A percentile compares a stretch with the other conserved stretches of the same genome.
Conservation (phyloP, 1,139 yeast genomes). For the Geotrichum europaeum region DNA sequence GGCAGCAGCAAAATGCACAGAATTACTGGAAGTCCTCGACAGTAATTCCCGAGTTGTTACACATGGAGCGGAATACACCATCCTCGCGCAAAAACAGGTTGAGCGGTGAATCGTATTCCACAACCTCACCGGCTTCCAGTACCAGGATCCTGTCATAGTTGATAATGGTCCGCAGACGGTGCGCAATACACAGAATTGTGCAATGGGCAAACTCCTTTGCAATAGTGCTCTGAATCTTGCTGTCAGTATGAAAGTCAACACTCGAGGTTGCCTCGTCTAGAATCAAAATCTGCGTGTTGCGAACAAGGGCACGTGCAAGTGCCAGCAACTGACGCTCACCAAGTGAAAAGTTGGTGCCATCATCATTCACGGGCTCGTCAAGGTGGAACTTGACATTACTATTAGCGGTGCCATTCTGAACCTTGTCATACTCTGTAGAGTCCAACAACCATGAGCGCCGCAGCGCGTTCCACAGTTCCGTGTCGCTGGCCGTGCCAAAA, state of each 20-base stretch:
- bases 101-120: slow-evolving; percentile 49
- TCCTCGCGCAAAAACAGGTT: slow-evolving; percentile 39
- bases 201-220: slow-evolving; percentile 54
- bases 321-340: slow-evolving; percentile 76
- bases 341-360: slow-evolving; percentile 66
- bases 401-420: slow-evolving; percentile 2
- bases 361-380: slow-evolving; percentile 62
- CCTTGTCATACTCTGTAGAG: slow-evolving; percentile 34
- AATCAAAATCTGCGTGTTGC: slow-evolving; percentile 58
- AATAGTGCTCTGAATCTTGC: slow-evolving; percentile 61
- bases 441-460: slow-evolving; percentile 60
- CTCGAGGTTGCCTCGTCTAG: slow-evolving; percentile 81
- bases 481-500: slow-evolving; percentile 47
- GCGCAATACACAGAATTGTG: slow-evolving; percentile 75
- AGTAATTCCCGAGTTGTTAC: slow-evolving; percentile 48
- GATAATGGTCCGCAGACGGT: slow-evolving; percentile 62
- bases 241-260: slow-evolving; percentile 74
- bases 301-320: slow-evolving; percentile 71
- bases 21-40: slow-evolving; percentile 34
- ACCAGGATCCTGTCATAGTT: slow-evolving; percentile 62
- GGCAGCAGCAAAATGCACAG: too few relatives aligned
- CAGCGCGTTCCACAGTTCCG: slow-evolving; percentile 50
- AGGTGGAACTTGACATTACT: slow-evolving; percentile 54
- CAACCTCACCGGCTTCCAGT: slow-evolving; percentile 55
- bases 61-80: slow-evolving; percentile 56